phyloP scores from a whole-genome alignment of 225 moss, liverwort and hornwort species.

The Antitrichia curtipendula region DNA sequence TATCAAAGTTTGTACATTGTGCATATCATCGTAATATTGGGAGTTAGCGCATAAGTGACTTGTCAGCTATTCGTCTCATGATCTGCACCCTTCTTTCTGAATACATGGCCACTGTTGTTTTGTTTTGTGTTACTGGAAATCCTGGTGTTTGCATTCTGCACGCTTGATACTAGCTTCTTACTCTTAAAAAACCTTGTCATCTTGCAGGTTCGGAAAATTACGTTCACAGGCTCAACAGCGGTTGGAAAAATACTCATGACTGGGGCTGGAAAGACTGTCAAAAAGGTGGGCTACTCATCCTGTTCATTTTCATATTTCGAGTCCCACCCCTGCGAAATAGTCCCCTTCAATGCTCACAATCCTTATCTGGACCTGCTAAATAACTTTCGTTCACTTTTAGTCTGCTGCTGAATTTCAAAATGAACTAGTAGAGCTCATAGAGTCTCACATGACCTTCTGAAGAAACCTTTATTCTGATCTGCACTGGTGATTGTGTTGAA shows the following conservation, averaged over 20 bases:
- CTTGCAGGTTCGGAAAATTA: conserved; percentile 72
- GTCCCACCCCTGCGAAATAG: neutral
- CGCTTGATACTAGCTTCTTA: neutral
- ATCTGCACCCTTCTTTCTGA: neutral
- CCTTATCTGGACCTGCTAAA: neutral
- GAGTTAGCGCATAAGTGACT: neutral
- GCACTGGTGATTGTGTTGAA: neutral
- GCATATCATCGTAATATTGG: neutral
- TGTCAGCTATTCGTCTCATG: neutral
- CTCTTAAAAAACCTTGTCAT: neutral
- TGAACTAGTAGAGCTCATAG: neutral
- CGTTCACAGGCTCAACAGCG: conserved; percentile 86
- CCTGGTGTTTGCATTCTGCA: neutral
- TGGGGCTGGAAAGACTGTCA: conserved; percentile 75
- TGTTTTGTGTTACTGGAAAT: neutral
- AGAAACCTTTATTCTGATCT: neutral
- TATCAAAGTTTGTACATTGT: neutral
- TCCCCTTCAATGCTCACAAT: neutral
- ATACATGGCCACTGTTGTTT: neutral
- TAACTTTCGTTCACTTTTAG: neutral
- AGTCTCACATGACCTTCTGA: neutral
- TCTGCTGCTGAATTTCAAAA: neutral
- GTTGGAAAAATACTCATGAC: conserved; percentile 75
- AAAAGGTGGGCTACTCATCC: conserved; percentile 38
- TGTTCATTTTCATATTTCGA: neutral